Evolutionary conservation across 768 basidiomycete species (phyloP).

Genomic region (Termitomyces sp.): DNA sequence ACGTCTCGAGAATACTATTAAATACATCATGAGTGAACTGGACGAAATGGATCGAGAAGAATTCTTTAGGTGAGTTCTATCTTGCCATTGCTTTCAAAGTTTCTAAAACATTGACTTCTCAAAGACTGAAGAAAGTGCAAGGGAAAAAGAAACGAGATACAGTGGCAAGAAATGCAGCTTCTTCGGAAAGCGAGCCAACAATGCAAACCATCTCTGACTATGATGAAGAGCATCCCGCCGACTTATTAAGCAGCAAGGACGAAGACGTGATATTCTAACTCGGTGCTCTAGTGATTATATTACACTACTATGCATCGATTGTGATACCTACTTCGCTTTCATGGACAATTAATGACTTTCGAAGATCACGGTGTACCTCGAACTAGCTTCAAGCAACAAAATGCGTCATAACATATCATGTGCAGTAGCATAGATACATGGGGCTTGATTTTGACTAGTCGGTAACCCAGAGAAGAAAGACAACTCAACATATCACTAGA

Average conservation of each 20-base stretch:
- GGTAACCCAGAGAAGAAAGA: conserved; percentile 18
- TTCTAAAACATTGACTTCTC: background rate
- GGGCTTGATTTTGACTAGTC: conserved; percentile 41
- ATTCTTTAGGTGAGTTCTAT: conserved; percentile 68
- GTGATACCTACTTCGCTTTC: conserved; percentile 10
- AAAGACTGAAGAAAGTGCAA: conserved; percentile 92
- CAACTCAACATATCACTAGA: conserved; percentile 25
- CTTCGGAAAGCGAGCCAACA: conserved; percentile 26
- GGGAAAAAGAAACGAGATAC: conserved; percentile 92
- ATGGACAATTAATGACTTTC: background rate
- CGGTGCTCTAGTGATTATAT: background rate
- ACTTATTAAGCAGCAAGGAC: conserved; percentile 85
- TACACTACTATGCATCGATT: background rate
- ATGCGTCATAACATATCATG: conserved; percentile 36
- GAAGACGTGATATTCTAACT: conserved; percentile 88
- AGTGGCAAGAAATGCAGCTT: conserved; percentile 34
- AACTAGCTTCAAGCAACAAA: background rate
- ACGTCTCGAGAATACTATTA: conserved; percentile 93
- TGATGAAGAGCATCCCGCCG: conserved; percentile 29
- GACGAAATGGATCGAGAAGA: conserved; percentile 99
- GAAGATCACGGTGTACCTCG: too few relatives aligned
- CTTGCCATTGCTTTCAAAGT: background rate
- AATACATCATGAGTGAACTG: conserved; percentile 94
- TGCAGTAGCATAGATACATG: conserved; percentile 65
- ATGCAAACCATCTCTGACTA: conserved; percentile 27